Evolutionary conservation across 2,329 filamentous ascomycete species (phyloP).

Genomic region (Corynespora cassiicola): DNA sequence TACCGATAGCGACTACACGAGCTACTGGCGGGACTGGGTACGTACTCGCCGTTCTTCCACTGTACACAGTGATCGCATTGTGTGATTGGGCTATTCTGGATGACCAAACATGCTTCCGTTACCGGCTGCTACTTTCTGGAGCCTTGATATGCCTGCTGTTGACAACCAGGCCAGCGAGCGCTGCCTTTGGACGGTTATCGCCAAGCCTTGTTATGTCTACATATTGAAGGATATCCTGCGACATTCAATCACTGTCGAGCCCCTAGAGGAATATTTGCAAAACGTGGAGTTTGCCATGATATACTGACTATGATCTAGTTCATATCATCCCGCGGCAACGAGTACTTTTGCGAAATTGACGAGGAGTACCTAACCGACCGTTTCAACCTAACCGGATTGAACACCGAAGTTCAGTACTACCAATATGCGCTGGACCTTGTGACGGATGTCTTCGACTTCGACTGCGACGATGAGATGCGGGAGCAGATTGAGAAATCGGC

Average conservation of each 20-base stretch:
- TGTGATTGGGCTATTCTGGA: conserved; percentile 9
- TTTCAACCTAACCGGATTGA: conserved; percentile 96
- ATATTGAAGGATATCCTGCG: no score
- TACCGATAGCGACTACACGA: conserved; percentile 98
- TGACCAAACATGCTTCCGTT: no score
- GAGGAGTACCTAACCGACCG: conserved; percentile 98
- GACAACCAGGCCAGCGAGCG: no score
- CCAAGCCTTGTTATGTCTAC: no score
- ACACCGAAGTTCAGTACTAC: conserved; percentile 98
- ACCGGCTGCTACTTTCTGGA: no score
- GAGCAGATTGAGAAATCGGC: conserved; percentile 98
- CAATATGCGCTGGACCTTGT: conserved; percentile 98
- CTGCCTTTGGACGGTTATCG: no score
- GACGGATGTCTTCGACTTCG: conserved; percentile 97
- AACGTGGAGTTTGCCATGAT: no score
- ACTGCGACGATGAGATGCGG: conserved; percentile 97
- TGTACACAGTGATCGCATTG: no score
- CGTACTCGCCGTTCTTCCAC: no score
- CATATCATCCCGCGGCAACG: conserved; percentile 95
- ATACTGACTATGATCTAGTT: conserved; percentile 68
- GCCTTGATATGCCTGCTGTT: no score
- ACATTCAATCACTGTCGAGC: no score
- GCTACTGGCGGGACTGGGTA: conserved; percentile 99
- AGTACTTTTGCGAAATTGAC: conserved; percentile 99
- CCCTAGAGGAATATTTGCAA: no score